These are phyloP conservation scores for Ogataea wickerhamii DNA, from an alignment of 805 yeast species.

Conservation along the genomic window DNA sequence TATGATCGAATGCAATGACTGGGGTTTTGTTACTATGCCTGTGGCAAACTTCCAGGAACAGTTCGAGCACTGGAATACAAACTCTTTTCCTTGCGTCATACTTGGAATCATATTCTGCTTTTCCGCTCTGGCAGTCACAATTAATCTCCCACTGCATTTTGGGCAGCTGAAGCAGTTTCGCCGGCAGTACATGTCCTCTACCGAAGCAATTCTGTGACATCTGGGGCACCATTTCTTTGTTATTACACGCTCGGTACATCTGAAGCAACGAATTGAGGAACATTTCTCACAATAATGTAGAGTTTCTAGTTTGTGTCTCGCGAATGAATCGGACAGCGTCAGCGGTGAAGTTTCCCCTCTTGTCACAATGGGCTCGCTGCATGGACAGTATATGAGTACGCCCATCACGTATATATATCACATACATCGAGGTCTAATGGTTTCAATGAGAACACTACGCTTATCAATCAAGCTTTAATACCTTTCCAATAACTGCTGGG, in stretches of 20 bases:
- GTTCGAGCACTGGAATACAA: conserved; percentile 36
- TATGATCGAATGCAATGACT: conserved; percentile 34
- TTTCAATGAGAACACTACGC: no score
- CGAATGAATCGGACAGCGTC: conserved; percentile 18
- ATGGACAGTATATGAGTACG: no score
- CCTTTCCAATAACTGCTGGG: no score
- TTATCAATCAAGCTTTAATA: no score
- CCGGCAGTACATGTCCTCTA: conserved; percentile 19
- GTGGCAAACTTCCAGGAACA: conserved; percentile 38
- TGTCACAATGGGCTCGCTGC: no score
- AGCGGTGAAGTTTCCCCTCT: no score
- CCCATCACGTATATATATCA: no score
- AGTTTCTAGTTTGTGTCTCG: conserved; percentile 12
- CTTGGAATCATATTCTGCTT: conserved; percentile 4
- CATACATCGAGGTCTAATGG: no score
- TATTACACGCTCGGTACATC: conserved; percentile 25
- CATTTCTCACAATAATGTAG: conserved; percentile 30
- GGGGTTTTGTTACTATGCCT: conserved; percentile 38
- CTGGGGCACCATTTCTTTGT: conserved; percentile 27
- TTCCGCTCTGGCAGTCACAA: conserved; percentile 17
- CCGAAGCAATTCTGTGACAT: conserved; percentile 18
- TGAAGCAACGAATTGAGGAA: conserved; percentile 24
- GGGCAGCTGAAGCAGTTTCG: conserved; percentile 37
- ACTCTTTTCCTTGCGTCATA: conserved; percentile 30
- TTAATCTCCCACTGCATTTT: conserved; percentile 20